Percentiles rank a stretch among this genome's conserved stretches.
These are phyloP conservation scores for Viola pubescens DNA, from an alignment of 441 rosid species.

Conservation along the genomic window DNA sequence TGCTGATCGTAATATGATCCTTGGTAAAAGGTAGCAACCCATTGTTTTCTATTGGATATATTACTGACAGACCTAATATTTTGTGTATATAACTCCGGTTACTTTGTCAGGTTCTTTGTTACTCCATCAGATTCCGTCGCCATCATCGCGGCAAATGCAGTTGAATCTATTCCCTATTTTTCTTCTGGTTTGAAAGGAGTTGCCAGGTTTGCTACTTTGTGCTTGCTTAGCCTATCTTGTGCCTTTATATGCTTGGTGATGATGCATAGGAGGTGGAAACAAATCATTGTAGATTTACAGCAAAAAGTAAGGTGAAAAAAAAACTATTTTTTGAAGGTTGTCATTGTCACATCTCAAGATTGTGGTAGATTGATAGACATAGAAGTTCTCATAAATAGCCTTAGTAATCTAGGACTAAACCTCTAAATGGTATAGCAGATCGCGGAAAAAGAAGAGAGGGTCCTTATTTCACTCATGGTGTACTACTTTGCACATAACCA, in stretches of 20 bases:
- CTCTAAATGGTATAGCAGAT: no score
- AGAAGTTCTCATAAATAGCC: no score
- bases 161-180: slow-evolving; percentile 84
- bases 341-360: no score
- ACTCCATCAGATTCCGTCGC: slow-evolving; percentile 99
- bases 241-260: background rate
- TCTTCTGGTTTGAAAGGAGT: slow-evolving; percentile 93
- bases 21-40: slow-evolving; percentile 73
- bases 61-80: background rate
- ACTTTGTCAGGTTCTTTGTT: slow-evolving; percentile 70
- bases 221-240: slow-evolving; percentile 8
- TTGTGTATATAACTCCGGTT: slow-evolving; percentile 13
- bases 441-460: no score
- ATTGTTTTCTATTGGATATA: slow-evolving; percentile 5
- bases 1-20: slow-evolving; percentile 98
- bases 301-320: no score
- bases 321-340: no score
- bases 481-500: no score
- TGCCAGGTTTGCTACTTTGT: slow-evolving; percentile 56
- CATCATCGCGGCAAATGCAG: slow-evolving; percentile 94
- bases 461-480: no score
- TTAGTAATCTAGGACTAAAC: no score
- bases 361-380: no score
- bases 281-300: no score
- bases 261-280: no score